phyloP scores from a whole-genome alignment of 371 early-diverging fungal genomes.

The Apophysomyces variabilis region DNA sequence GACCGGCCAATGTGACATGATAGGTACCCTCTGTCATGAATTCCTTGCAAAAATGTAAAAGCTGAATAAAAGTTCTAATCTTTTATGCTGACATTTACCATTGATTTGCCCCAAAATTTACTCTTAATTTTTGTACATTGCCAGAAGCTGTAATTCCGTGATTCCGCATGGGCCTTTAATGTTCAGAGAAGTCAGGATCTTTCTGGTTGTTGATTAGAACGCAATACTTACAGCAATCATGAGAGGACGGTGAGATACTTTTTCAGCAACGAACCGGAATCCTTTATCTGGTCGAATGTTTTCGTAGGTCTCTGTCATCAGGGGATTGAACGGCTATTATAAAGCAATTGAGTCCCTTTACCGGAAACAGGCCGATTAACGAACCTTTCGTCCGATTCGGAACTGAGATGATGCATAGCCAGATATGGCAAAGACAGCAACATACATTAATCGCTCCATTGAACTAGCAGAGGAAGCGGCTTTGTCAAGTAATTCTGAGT shows the following conservation, averaged over 20 bases:
- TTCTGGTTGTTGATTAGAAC: background rate
- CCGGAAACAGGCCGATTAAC: background rate
- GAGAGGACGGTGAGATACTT: constrained; percentile 87
- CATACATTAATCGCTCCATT: constrained; percentile 76
- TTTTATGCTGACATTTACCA: constrained; percentile 10
- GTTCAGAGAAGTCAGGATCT: background rate
- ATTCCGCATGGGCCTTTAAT: constrained; percentile 69
- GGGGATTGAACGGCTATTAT: constrained; percentile 87
- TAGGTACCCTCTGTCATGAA: constrained; percentile 73
- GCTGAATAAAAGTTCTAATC: background rate
- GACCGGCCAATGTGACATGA: constrained; percentile 67
- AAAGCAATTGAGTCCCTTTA: background rate
- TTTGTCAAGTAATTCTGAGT: constrained; percentile 76
- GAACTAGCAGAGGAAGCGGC: constrained; percentile 68
- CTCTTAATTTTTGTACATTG: constrained; percentile 79
- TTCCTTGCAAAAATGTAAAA: constrained; percentile 47
- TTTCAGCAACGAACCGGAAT: constrained; percentile 84
- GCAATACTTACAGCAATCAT: constrained; percentile 70
- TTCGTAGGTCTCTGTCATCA: constrained; percentile 96
- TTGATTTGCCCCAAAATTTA: constrained; percentile 83
- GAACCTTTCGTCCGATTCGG: constrained; percentile 77
- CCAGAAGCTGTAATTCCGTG: constrained; percentile 68
- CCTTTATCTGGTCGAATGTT: constrained; percentile 80
- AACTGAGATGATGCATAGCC: constrained; percentile 82
- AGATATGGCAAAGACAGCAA: constrained; percentile 86